phyloP scores from a whole-genome alignment of 805 yeast species.

The Candida glaebosa region DNA sequence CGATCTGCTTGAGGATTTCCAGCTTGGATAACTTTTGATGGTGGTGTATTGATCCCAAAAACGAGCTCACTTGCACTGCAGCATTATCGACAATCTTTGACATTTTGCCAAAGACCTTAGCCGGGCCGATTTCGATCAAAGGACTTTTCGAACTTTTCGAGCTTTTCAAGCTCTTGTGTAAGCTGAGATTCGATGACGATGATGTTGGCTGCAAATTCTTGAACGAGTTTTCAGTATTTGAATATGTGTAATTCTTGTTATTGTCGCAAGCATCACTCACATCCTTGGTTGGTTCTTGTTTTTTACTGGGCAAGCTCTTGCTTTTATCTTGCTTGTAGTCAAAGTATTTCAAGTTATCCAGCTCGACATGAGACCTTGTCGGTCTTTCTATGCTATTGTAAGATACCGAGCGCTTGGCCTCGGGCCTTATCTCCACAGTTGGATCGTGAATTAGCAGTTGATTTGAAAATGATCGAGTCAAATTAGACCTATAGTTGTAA shows the following conservation, averaged over 20 bases:
- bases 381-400: neutral
- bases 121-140: neutral
- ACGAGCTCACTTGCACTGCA: neutral
- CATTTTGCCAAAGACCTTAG: neutral
- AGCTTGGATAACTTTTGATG: constrained; percentile 3
- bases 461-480: constrained; percentile 10
- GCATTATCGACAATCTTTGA: neutral
- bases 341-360: neutral
- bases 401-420: neutral
- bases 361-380: neutral
- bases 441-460: neutral
- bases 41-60: neutral
- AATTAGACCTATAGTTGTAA: constrained; percentile 10
- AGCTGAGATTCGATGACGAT: constrained; percentile 1
- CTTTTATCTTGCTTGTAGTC: neutral
- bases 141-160: constrained; percentile 6
- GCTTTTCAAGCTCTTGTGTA: neutral
- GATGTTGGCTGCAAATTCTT: constrained; percentile 6
- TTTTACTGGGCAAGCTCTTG: neutral
- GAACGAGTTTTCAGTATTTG: constrained; percentile 20
- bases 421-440: constrained; percentile 2
- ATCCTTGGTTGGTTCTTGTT: neutral
- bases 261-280: neutral
- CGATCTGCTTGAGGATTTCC: constrained; percentile 1
- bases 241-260: neutral